Evolutionary conservation across 805 yeast species (phyloP).

Genomic region (Danielozyma ontarioensis): DNA sequence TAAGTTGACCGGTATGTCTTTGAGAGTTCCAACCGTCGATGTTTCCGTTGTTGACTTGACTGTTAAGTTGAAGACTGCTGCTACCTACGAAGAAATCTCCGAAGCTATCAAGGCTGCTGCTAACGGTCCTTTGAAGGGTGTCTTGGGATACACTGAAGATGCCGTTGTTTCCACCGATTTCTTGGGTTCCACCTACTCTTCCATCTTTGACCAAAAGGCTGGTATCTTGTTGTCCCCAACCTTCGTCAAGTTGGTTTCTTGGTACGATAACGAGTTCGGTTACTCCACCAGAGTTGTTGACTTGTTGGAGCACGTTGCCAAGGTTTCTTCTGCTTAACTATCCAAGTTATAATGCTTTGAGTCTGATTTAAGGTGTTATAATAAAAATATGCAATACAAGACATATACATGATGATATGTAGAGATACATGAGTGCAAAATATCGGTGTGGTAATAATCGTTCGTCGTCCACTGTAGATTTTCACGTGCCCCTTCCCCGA

Average conservation of each 20-base stretch:
- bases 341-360: too few species aligned
- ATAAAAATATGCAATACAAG: not conserved
- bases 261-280: conserved; percentile 97
- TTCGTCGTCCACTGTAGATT: not conserved
- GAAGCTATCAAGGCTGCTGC: conserved; percentile 71
- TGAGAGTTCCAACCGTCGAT: conserved; percentile 92
- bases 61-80: conserved; percentile 68
- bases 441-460: too few species aligned
- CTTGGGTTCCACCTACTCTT: conserved; percentile 77
- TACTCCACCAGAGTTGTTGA: conserved; percentile 96
- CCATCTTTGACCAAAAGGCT: conserved; percentile 87
- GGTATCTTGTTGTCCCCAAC: conserved; percentile 84
- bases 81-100: conserved; percentile 81
- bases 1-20: conserved; percentile 89
- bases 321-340: conserved; percentile 23
- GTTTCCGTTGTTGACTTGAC: conserved; percentile 93
- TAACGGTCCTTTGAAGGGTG: conserved; percentile 73
- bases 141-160: conserved; percentile 88
- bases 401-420: not conserved
- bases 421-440: too few species aligned
- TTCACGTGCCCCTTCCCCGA: too few species aligned
- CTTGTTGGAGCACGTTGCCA: conserved; percentile 76
- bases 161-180: conserved; percentile 90
- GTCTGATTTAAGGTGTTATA: conserved; percentile 4
- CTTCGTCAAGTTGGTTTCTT: conserved; percentile 85